Conservation (phyloP, 2,329 filamentous ascomycete genomes). For the Aspergillus quadricinctus region DNA sequence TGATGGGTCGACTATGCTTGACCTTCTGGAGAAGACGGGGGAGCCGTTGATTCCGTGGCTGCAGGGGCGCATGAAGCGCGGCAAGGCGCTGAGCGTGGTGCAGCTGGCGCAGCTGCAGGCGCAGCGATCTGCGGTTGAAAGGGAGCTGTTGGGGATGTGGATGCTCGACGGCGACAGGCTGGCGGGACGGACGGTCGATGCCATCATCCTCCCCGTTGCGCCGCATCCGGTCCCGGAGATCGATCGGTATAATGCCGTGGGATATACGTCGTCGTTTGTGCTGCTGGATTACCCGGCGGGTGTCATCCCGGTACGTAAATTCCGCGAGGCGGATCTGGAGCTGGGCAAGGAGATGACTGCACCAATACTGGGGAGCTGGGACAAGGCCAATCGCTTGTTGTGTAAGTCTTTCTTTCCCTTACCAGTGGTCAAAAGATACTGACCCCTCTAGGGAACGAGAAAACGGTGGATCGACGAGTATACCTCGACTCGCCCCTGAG, state of each 20-base stretch:
- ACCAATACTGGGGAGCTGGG: conserved; percentile 51
- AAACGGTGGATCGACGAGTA: conserved; percentile 48
- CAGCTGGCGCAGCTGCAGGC: conserved; percentile 52
- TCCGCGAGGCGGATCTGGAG: conserved; percentile 48
- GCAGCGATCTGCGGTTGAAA: conserved; percentile 49
- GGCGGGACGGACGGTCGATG: conserved; percentile 40
- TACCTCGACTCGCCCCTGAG: conserved; percentile 54
- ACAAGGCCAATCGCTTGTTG: conserved; percentile 55
- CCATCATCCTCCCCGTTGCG: conserved; percentile 60
- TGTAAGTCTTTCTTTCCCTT: conserved; percentile 44
- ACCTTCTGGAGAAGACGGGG: conserved; percentile 51
- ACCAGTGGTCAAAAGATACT: background rate
- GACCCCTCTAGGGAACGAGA: conserved; percentile 38
- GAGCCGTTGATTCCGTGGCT: conserved; percentile 61
- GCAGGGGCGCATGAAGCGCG: conserved; percentile 47
- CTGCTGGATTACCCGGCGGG: conserved; percentile 61
- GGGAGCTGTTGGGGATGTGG: conserved; percentile 57
- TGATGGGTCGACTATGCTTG: conserved; percentile 53
- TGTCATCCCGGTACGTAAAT: conserved; percentile 50
- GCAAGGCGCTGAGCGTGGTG: conserved; percentile 44
- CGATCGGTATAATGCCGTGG: conserved; percentile 59
- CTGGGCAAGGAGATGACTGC: conserved; percentile 43
- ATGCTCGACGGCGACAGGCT: conserved; percentile 14
- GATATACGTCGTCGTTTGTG: conserved; percentile 60
- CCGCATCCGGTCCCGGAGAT: conserved; percentile 60